Percentiles rank a stretch among this genome's conserved stretches.
Conservation (phyloP, 768 basidiomycete species). For the Crepidotus variabilis region DNA sequence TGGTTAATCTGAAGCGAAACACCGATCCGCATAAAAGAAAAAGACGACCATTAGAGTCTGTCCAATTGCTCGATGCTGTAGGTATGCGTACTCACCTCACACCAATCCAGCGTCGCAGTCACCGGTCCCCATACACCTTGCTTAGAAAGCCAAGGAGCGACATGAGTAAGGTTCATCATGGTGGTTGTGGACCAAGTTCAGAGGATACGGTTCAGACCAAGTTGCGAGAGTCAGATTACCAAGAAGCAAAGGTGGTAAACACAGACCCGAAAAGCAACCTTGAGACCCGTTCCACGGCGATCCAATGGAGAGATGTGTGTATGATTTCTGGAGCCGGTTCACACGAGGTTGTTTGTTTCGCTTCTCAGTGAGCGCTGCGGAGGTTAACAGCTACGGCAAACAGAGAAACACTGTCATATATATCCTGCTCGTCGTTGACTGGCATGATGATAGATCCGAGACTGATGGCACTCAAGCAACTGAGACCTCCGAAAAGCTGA, state of each 20-base stretch:
- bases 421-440: not conserved
- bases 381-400: not conserved
- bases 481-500: not conserved
- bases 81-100: constrained; percentile 43
- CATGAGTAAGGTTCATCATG: constrained; percentile 33
- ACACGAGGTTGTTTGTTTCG: not conserved
- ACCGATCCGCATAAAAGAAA: too few species aligned
- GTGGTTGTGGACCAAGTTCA: not conserved
- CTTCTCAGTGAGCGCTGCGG: not conserved
- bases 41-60: not conserved
- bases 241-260: not conserved
- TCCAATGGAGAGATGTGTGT: not conserved
- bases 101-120: constrained; percentile 73
- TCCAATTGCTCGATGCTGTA: not conserved
- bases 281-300: not conserved
- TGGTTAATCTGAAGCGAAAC: constrained; percentile 55
- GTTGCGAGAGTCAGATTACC: not conserved
- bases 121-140: constrained; percentile 58
- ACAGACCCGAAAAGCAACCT: not conserved
- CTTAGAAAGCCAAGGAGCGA: constrained; percentile 29
- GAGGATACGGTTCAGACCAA: not conserved
- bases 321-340: not conserved
- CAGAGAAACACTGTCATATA: not conserved
- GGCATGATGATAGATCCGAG: not conserved
- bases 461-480: not conserved